Evolutionary conservation across 2,329 filamentous ascomycete genomes (phyloP).

Genomic region (Calycina marina): DNA sequence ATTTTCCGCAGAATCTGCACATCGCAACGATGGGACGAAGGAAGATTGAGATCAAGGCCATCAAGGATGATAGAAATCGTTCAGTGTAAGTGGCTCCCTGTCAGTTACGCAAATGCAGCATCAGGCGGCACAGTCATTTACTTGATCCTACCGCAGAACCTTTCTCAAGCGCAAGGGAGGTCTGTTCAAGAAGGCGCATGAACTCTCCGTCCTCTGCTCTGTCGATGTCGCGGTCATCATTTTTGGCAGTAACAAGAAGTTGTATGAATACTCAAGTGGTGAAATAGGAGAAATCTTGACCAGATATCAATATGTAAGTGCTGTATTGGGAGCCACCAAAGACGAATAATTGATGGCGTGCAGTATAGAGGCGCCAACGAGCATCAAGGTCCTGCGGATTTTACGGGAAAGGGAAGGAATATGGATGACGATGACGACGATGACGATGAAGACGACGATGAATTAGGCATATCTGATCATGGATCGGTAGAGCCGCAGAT

Average conservation of each 20-base stretch:
- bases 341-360: too few species aligned
- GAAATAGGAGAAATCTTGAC: constrained; percentile 86
- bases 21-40: constrained; percentile 67
- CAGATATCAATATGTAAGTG: constrained; percentile 78
- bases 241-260: constrained; percentile 96
- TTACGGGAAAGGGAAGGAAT: constrained; percentile 57
- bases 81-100: constrained; percentile 55
- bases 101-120: too few species aligned
- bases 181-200: constrained; percentile 98
- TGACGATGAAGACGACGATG: constrained; percentile 55
- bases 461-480: constrained; percentile 37
- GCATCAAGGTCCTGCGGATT: constrained; percentile 89
- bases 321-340: too few species aligned
- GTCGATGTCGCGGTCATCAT: constrained; percentile 98
- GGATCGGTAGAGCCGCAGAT: constrained; percentile 35
- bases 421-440: constrained; percentile 78
- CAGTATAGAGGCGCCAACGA: constrained; percentile 89
- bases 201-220: constrained; percentile 92
- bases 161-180: constrained; percentile 98
- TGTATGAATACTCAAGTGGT: constrained; percentile 91
- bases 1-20: constrained; percentile 18
- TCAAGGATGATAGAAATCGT: constrained; percentile 95
- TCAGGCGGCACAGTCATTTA: too few species aligned
- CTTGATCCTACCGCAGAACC: constrained; percentile 64
- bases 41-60: constrained; percentile 99